These are phyloP conservation scores for Castanospermum australe DNA, from an alignment of 306 rosid species.

Conservation along the genomic window DNA sequence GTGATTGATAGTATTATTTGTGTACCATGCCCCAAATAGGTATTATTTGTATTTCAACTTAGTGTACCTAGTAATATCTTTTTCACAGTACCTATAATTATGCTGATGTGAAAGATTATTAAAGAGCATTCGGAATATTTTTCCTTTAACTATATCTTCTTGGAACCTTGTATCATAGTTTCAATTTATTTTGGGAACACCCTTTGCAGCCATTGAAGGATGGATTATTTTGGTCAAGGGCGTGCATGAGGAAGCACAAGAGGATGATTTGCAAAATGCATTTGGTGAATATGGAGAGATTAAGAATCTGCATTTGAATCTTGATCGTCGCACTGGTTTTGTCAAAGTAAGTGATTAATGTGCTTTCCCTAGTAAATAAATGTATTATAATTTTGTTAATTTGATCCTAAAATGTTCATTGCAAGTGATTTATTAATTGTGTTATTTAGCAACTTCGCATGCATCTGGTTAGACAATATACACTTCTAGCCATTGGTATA, in stretches of 20 bases:
- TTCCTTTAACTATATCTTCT: neutral
- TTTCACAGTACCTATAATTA: neutral
- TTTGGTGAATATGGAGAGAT: constrained; percentile 96
- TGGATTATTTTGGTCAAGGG: constrained; percentile 98
- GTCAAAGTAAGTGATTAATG: constrained; percentile 61
- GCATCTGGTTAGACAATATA: neutral
- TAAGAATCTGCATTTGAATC: constrained; percentile 88
- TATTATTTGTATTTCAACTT: neutral
- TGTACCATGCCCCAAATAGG: neutral
- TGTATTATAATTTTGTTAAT: neutral
- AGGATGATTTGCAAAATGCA: constrained; percentile 80
- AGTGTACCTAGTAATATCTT: neutral
- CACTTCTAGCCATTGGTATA: neutral
- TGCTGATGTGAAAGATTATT: neutral
- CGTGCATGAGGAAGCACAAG: constrained; percentile 97
- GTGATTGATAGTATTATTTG: too few species aligned
- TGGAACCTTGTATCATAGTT: neutral
- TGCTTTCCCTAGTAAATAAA: neutral
- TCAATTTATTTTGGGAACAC: neutral
- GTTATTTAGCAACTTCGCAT: neutral
- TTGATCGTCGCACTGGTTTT: constrained; percentile 96
- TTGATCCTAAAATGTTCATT: neutral
- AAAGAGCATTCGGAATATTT: neutral
- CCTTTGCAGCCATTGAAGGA: constrained; percentile 82
- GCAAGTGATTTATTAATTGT: neutral